Conservation (phyloP, 495 filamentous ascomycete genomes). For the Parathielavia hyrcaniae region DNA sequence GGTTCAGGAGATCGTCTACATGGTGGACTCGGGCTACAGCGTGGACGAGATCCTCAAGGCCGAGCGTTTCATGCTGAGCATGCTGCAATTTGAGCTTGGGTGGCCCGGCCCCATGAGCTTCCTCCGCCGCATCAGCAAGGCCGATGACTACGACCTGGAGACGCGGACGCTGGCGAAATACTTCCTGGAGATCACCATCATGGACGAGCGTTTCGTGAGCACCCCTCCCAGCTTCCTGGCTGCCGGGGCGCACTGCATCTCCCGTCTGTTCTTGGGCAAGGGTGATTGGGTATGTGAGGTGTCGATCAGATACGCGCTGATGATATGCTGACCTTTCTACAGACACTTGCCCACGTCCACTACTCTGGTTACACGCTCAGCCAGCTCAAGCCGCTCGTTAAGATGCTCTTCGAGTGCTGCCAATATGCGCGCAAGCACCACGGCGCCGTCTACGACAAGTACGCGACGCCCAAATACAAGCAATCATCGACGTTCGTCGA, state of each 20-base stretch:
- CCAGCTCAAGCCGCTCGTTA: slow-evolving; percentile 72
- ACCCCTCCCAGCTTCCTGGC: slow-evolving; percentile 83
- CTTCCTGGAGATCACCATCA: slow-evolving; percentile 91
- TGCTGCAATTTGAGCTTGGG: slow-evolving; percentile 89
- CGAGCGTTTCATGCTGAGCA: slow-evolving; percentile 94
- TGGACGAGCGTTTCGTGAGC: slow-evolving; percentile 96
- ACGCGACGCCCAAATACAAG: slow-evolving; percentile 75
- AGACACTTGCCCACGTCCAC: slow-evolving; percentile 78
- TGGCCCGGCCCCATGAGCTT: slow-evolving; percentile 99
- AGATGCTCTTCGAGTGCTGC: slow-evolving; percentile 78
- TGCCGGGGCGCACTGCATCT: slow-evolving; percentile 87
- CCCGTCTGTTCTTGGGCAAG: slow-evolving; percentile 81
- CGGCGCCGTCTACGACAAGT: slow-evolving; percentile 83
- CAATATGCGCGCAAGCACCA: slow-evolving; percentile 76
- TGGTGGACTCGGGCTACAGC: slow-evolving; percentile 89
- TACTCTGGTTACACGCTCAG: slow-evolving; percentile 87
- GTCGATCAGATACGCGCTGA: not conserved
- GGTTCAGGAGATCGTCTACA: slow-evolving; percentile 91
- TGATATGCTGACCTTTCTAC: slow-evolving; percentile 25
- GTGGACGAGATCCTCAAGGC: slow-evolving; percentile 93
- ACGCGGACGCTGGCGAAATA: slow-evolving; percentile 96
- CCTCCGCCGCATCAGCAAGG: slow-evolving; percentile 92
- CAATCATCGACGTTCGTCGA: slow-evolving; percentile 73
- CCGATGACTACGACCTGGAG: slow-evolving; percentile 94
- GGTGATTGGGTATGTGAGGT: slow-evolving; percentile 74